phyloP scores from a whole-genome alignment of 768 basidiomycete species.

The Lactifluus volemus region DNA sequence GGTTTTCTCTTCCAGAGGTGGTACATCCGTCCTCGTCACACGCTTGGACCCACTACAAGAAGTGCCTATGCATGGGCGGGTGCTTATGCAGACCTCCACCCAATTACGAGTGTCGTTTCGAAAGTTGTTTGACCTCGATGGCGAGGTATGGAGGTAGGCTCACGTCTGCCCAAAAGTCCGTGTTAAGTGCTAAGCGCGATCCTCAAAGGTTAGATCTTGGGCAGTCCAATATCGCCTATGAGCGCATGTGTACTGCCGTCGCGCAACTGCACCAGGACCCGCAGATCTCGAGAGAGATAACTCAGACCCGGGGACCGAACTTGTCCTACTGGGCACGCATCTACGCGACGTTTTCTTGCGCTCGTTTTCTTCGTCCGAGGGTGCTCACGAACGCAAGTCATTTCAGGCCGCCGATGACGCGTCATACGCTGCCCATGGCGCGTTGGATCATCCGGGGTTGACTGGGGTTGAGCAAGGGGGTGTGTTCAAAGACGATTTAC shows the following conservation, averaged over 20 bases:
- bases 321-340: slow-evolving; percentile 59
- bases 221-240: slow-evolving; percentile 51
- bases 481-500: slow-evolving; percentile 60
- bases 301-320: slow-evolving; percentile 32
- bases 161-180: not conserved
- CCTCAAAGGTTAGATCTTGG: slow-evolving; percentile 54
- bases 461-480: slow-evolving; percentile 29
- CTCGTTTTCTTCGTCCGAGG: slow-evolving; percentile 33
- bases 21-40: slow-evolving; percentile 59
- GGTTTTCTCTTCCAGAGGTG: slow-evolving; percentile 39
- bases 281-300: slow-evolving; percentile 28
- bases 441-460: slow-evolving; percentile 31
- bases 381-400: slow-evolving; percentile 27
- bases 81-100: slow-evolving; percentile 41
- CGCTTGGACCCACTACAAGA: slow-evolving; percentile 54
- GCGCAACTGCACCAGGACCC: slow-evolving; percentile 48
- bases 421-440: slow-evolving; percentile 30
- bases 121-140: slow-evolving; percentile 35
- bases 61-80: slow-evolving; percentile 42
- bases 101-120: slow-evolving; percentile 53
- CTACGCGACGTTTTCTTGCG: slow-evolving; percentile 64
- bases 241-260: slow-evolving; percentile 65
- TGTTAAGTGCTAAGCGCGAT: not conserved
- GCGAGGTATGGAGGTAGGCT: slow-evolving; percentile 41
- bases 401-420: slow-evolving; percentile 35